Evolutionary conservation across 164 flowering plant species (phyloP), one percentile per base, ranked within the genome.

Genomic region (Vitis rotundifolia): DNA sequence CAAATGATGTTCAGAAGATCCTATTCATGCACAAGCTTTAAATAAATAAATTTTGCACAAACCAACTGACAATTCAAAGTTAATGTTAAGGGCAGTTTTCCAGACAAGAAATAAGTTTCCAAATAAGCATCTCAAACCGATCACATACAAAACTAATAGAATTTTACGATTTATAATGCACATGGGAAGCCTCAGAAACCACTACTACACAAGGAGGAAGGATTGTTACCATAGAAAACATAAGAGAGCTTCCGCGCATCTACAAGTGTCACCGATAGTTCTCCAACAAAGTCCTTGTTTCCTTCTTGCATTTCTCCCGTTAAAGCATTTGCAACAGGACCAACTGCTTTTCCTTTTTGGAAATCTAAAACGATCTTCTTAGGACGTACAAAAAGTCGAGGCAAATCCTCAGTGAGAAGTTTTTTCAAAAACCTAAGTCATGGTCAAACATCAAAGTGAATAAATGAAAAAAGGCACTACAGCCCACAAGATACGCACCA

Each of bases 391-490:
- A 95, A 95, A 49, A 95, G 78, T 64, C 80, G 84, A 77, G 99
- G 99, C 77, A 93, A 82, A 85, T 95, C 99, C 83, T 81, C 90
- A n/a, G 99, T 95, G 48, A 95, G 92, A 72, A 95, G 96, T 80
- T 93, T 95, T 28, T 79, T 93, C 89, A 95, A 85, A 79, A 95
- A 93, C 98, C 99, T 94, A 16, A 22, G 29, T 62, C 15, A n/a
- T 12, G 19, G 31, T 48, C 11, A 58, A 8, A 19, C 6, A 49
- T n/a, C 18, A n/a, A 8, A 16, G 59, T 37, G 14, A 49, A 52
- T n/a, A 14, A 68, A 68, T 15, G 12, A 55, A 26, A 29, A 56
- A 69, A 37, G 49, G 50, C 49, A 63, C 14, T 11, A 8, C 13
- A 31, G 3, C 18, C n/a, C 31, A 59, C 14, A 26, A 59, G 37